Evolutionary conservation across 495 filamentous ascomycete species (phyloP).

Genomic region (Astrocystis sublimbata): DNA sequence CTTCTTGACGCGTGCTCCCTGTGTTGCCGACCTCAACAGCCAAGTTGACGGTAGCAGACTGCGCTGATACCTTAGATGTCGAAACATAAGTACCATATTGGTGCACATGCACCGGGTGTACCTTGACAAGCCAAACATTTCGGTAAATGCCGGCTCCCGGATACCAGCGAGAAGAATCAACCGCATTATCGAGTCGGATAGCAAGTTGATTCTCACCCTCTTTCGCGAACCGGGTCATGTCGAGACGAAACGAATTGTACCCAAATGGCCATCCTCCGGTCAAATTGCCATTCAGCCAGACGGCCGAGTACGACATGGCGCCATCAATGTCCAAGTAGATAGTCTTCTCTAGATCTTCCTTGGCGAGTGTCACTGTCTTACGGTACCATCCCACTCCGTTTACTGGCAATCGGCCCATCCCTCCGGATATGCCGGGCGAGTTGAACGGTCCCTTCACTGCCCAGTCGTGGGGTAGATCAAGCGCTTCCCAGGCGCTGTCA

Average conservation of each 20-base stretch:
- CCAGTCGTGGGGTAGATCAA: constrained; percentile 51
- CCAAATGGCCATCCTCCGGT: constrained; percentile 55
- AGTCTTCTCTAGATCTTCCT: constrained; percentile 36
- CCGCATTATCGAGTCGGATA: constrained; percentile 49
- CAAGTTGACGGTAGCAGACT: constrained; percentile 42
- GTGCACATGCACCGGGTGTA: constrained; percentile 42
- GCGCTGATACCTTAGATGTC: constrained; percentile 37
- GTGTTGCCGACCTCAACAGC: constrained; percentile 44
- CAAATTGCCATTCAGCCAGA: constrained; percentile 52
- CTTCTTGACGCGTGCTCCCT: constrained; percentile 22
- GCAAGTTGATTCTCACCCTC: constrained; percentile 44
- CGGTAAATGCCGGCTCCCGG: constrained; percentile 54
- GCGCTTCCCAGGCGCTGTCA: constrained; percentile 39
- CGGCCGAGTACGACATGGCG: constrained; percentile 49
- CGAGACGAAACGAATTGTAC: constrained; percentile 50
- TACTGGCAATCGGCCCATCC: constrained; percentile 58
- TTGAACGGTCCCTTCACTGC: constrained; percentile 51
- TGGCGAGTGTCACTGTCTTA: constrained; percentile 34
- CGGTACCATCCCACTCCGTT: constrained; percentile 55
- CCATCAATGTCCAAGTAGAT: constrained; percentile 52
- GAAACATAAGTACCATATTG: constrained; percentile 50
- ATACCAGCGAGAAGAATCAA: constrained; percentile 50
- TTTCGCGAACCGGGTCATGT: constrained; percentile 47
- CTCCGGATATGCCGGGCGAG: constrained; percentile 50
- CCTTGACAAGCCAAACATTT: constrained; percentile 51